A percentile compares a stretch with the other conserved stretches of the same genome.
Conservation (phyloP, 2,329 filamentous ascomycete species). For the Xylogone sp. region DNA sequence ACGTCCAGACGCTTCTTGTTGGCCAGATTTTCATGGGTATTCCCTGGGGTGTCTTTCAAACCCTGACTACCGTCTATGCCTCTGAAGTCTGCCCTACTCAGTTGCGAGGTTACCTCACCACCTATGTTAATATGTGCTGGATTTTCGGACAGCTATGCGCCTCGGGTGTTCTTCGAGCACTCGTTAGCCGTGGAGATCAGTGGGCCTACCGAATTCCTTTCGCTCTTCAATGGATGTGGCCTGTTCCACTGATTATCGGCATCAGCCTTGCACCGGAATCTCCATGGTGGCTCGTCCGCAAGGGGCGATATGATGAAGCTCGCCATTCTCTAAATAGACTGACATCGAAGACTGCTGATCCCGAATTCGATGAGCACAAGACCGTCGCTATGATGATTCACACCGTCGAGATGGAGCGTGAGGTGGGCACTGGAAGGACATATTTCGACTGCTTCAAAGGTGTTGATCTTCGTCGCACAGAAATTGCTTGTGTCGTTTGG, state of each 20-base stretch:
- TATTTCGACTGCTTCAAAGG: constrained; percentile 45
- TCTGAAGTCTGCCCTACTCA: constrained; percentile 48
- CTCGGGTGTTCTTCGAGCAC: constrained; percentile 39
- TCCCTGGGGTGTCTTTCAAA: constrained; percentile 46
- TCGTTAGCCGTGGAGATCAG: constrained; percentile 35
- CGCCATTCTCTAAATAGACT: constrained; percentile 35
- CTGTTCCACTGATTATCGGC: constrained; percentile 75
- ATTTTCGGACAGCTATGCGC: constrained; percentile 44
- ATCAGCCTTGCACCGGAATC: constrained; percentile 37
- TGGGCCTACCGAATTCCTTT: constrained; percentile 45
- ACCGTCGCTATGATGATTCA: constrained; percentile 57
- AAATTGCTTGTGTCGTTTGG: constrained; percentile 53
- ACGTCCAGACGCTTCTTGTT: constrained; percentile 38
- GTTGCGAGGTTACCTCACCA: constrained; percentile 47
- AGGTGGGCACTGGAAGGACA: constrained; percentile 28
- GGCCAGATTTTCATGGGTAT: constrained; percentile 44
- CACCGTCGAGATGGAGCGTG: neutral
- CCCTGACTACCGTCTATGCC: constrained; percentile 25
- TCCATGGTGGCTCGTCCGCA: constrained; percentile 36
- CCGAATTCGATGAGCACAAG: constrained; percentile 1
- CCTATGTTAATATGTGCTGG: constrained; percentile 51
- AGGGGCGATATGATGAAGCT: constrained; percentile 38
- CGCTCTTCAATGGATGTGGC: constrained; percentile 51
- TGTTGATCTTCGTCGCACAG: constrained; percentile 41
- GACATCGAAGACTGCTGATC: constrained; percentile 77